These are phyloP conservation scores for Talaromyces borbonicus DNA, from an alignment of 495 filamentous ascomycete genomes.

Conservation along the genomic window DNA sequence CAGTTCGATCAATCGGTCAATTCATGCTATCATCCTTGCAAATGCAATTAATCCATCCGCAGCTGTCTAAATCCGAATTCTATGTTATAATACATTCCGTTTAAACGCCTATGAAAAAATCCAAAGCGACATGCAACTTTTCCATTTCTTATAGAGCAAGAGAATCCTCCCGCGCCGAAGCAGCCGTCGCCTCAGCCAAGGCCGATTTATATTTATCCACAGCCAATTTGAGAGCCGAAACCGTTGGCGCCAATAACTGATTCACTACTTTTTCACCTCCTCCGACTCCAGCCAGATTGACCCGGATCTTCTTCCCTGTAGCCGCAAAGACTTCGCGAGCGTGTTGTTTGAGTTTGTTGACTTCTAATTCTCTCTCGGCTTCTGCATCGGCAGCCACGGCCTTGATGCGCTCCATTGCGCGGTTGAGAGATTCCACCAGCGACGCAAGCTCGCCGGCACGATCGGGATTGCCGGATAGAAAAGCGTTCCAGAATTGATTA, in stretches of 20 bases:
- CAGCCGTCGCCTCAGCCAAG: conserved; percentile 43
- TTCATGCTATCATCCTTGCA: no score
- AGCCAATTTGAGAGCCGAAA: conserved; percentile 56
- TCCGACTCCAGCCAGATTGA: conserved; percentile 52
- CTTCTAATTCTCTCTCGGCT: conserved; percentile 48
- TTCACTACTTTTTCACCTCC: conserved; percentile 71
- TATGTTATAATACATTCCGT: no score
- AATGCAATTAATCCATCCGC: no score
- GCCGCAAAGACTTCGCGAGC: conserved; percentile 54
- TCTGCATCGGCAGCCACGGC: conserved; percentile 76
- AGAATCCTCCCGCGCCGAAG: conserved; percentile 2
- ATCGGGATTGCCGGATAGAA: conserved; percentile 71
- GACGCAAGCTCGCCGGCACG: conserved; percentile 66
- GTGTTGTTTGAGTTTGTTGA: conserved; percentile 53
- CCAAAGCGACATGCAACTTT: no score
- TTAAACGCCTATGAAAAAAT: no score
- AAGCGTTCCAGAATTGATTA: conserved; percentile 90
- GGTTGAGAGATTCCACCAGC: conserved; percentile 64
- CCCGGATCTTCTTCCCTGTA: conserved; percentile 58
- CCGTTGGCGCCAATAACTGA: conserved; percentile 60
- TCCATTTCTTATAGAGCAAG: no score
- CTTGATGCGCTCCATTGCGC: conserved; percentile 68
- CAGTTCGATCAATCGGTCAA: no score
- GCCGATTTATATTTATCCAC: conserved; percentile 52
- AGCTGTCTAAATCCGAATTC: no score